Evolutionary conservation across 176 grass and related monocot genomes (phyloP).

Genomic region (Melocanna baccifera): DNA sequence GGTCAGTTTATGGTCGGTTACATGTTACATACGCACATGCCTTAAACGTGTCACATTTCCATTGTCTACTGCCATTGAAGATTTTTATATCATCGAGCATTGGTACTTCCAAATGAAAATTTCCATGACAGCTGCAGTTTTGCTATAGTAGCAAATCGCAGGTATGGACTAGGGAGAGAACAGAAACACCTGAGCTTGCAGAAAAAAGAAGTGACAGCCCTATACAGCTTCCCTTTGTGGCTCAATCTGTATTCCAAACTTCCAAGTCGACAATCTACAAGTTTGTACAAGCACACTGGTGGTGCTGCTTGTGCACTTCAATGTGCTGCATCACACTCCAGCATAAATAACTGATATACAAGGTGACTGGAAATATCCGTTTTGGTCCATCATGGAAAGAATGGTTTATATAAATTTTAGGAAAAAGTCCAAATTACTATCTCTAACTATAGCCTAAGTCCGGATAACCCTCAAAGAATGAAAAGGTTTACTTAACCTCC

Average conservation of each 20-base stretch:
- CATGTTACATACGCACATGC: neutral
- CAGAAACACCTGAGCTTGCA: neutral
- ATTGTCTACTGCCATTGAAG: too few relatives aligned
- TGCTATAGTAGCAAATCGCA: too few relatives aligned
- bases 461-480: too few relatives aligned
- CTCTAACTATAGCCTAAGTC: too few relatives aligned
- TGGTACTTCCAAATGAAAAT: too few relatives aligned
- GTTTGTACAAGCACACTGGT: neutral
- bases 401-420: neutral
- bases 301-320: neutral
- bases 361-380: neutral
- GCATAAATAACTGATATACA: neutral
- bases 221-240: neutral
- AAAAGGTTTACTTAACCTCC: too few relatives aligned
- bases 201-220: neutral
- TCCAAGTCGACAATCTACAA: neutral
- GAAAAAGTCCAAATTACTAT: too few relatives aligned
- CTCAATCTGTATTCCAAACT: neutral
- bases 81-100: too few relatives aligned
- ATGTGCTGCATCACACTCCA: neutral
- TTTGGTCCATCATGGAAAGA: conserved; percentile 4
- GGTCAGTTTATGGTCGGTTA: neutral
- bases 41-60: neutral
- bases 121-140: too few relatives aligned
- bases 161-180: too few relatives aligned